phyloP scores from a whole-genome alignment of 1,284 basidiomycete genomes.

The Sanghuangporus weigelae region DNA sequence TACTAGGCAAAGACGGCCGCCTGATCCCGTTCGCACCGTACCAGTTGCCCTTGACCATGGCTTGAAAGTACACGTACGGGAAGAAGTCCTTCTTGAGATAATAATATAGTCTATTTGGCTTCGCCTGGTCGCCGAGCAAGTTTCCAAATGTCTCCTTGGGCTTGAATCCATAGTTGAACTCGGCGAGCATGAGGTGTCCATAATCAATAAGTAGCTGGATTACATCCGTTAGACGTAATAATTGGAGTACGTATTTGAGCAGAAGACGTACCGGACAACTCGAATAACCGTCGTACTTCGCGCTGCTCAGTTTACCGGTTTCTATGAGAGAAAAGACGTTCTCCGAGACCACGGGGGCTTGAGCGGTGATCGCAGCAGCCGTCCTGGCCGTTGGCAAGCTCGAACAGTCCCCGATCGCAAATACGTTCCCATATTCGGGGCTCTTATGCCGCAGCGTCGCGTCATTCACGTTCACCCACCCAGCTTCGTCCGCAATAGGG shows the following conservation, averaged over 20 bases:
- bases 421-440: constrained; percentile 76
- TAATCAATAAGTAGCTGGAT: constrained; percentile 75
- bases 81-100: constrained; percentile 92
- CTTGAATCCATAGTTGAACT: constrained; percentile 83
- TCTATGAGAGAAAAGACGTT: constrained; percentile 78
- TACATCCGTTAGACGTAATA: too few relatives aligned
- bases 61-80: constrained; percentile 85
- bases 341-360: constrained; percentile 90
- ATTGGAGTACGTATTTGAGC: too few relatives aligned
- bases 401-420: constrained; percentile 87
- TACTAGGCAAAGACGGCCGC: constrained; percentile 34
- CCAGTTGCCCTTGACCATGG: constrained; percentile 73
- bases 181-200: constrained; percentile 83
- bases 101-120: constrained; percentile 73
- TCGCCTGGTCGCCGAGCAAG: constrained; percentile 66
- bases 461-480: constrained; percentile 86
- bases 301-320: constrained; percentile 62
- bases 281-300: constrained; percentile 80
- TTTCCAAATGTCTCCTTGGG: constrained; percentile 82
- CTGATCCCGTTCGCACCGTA: constrained; percentile 52
- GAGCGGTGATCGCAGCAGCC: constrained; percentile 87
- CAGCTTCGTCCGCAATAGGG: constrained; percentile 73
- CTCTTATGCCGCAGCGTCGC: constrained; percentile 82
- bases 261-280: constrained; percentile 64
- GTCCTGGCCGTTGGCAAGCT: constrained; percentile 95